A percentile compares a stretch with the other conserved stretches of the same genome.
Evolutionary conservation across 148 eudicot species (phyloP).

Genomic region (Heliamphora exappendiculata): DNA sequence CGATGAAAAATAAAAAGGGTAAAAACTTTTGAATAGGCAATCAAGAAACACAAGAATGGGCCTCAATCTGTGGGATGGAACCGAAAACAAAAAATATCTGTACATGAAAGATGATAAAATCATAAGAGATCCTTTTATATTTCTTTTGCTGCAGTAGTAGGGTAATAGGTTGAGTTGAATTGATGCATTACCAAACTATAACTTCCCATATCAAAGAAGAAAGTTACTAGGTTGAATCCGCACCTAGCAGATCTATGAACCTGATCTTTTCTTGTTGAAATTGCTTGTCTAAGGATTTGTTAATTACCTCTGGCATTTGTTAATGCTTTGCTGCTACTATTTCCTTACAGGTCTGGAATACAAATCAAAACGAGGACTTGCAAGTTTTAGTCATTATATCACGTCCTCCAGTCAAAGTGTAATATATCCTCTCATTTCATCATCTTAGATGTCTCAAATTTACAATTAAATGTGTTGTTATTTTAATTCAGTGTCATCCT

Average conservation of each 20-base stretch:
- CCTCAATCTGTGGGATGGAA: not conserved
- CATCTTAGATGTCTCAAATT: not conserved
- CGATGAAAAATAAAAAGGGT: too few species aligned
- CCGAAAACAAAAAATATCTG: not conserved
- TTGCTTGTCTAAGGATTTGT: not conserved
- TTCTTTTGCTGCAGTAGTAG: not conserved
- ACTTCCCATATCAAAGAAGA: too few species aligned
- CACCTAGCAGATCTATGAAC: not conserved
- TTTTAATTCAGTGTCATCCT: not conserved
- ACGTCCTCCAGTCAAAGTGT: conserved; percentile 88
- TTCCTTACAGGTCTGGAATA: conserved; percentile 52
- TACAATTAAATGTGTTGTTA: not conserved
- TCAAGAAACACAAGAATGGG: not conserved
- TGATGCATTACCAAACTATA: too few species aligned
- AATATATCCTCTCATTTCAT: conserved; percentile 21
- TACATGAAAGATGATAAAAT: not conserved
- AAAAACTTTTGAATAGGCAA: not conserved
- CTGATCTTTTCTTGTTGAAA: not conserved
- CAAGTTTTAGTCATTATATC: conserved; percentile 67
- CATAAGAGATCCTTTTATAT: not conserved
- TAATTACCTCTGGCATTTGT: not conserved
- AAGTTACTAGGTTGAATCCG: not conserved
- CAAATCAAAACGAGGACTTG: conserved; percentile 54
- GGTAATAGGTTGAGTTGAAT: too few species aligned
- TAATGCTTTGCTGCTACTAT: conserved; percentile 5